A percentile compares a stretch with the other conserved stretches of the same genome.
phyloP scores from a whole-genome alignment of 2,329 filamentous ascomycete genomes.

The Colletotrichum sublineola region DNA sequence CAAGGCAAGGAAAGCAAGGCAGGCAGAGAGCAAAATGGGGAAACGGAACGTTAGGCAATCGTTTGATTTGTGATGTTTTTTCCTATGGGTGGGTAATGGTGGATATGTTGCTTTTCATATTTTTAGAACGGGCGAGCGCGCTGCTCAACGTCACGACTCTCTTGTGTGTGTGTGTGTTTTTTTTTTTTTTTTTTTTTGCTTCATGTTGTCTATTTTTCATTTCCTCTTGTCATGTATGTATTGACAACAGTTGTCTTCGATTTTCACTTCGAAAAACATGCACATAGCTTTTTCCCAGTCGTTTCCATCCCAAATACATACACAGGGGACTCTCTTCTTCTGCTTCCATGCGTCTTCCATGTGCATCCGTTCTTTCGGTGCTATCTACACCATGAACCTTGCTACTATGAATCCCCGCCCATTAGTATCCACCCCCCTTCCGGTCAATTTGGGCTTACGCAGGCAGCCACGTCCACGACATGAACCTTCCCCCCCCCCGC shows the following conservation, averaged over 20 bases:
- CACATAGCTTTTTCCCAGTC: conserved; percentile 18
- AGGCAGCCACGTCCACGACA: not conserved
- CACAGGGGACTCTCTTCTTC: not conserved
- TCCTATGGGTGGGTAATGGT: not conserved
- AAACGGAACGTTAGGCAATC: not conserved
- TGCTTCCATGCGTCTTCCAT: not conserved
- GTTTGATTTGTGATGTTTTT: not conserved
- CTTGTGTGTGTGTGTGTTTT: not conserved
- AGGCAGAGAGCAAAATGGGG: not conserved
- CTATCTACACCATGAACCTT: not conserved
- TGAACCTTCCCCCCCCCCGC: too few species aligned
- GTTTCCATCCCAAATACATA: not conserved
- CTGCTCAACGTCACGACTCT: conserved; percentile 37
- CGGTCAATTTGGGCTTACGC: not conserved
- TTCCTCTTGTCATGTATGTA: not conserved
- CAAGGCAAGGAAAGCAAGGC: conserved; percentile 11
- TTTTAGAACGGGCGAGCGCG: conserved; percentile 37
- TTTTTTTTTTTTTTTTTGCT: conserved; percentile 9
- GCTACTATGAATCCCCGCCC: not conserved
- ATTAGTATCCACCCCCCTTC: not conserved
- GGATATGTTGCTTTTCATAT: conserved; percentile 14
- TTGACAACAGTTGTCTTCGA: not conserved
- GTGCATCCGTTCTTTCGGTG: not conserved
- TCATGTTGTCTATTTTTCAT: not conserved
- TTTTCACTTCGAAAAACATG: conserved; percentile 18